Evolutionary conservation across 805 yeast genomes (phyloP), one percentile per base, ranked within the genome.

Genomic region (Wickerhamomyces chaumierensis): DNA sequence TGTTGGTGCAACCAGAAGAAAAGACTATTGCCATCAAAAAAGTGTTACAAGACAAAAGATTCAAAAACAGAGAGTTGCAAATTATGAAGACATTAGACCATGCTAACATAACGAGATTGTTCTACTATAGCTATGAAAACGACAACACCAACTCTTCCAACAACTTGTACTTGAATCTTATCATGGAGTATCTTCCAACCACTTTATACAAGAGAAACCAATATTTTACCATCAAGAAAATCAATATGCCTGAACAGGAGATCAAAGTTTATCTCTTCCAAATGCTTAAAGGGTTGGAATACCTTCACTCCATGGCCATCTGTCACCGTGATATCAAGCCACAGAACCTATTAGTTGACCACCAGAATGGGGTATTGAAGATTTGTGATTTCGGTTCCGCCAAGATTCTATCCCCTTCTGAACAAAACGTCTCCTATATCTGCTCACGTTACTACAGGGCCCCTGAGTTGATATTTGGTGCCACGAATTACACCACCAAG

Each of bases 301-400:
- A 83, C 66, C 73, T 92, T 57, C 92, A 80, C 66, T 60, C 77
- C 34, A 76, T 92, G 38, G 75, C 74, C 35, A 76, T 78, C 44
- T 92, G 98, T 59, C 98, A 92, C 60, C 75, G 95, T 51, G 95
- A 86, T 61, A 85, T 86, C 49, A 86, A 86, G 58, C 95, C 95
- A 3, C 94, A 86, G 55, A 86, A 86, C 61, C 68, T 86, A 48
- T 69, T 86, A 47, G 83, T 90, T 44, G 88, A 92, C 61, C 95
- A 96, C 23, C 69, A 72, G 32, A 71, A 81, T 7, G 94, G 95
- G 13, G 75, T 83, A 39, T 71, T 94, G 46, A 92, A 90, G 63
- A 71, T 92, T 36, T 92, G 98, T 62, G 98, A 92, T 64, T 90
- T 92, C 59, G 98, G 98, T 7, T 76, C 88, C 5, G 98, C 98